phyloP scores from a whole-genome alignment of 2,329 filamentous ascomycete species.

The Fusarium musae region DNA sequence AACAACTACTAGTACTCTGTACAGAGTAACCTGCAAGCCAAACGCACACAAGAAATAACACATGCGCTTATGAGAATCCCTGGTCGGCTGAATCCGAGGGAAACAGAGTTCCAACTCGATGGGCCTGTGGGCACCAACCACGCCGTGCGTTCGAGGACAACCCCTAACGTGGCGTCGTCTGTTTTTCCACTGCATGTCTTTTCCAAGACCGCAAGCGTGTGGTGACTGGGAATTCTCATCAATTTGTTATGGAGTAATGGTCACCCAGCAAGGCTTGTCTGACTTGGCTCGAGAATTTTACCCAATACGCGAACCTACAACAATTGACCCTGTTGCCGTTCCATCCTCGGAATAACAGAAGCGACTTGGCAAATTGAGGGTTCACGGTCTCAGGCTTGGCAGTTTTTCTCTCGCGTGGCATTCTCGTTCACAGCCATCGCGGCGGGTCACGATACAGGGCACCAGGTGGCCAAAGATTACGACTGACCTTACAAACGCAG shows the following conservation, averaged over 20 bases:
- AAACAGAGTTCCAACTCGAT: conserved; percentile 24
- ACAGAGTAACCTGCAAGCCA: conserved; percentile 1
- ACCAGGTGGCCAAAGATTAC: background rate
- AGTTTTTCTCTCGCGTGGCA: background rate
- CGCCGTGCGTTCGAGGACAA: background rate
- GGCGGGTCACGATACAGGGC: background rate
- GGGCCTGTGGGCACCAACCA: conserved; percentile 31
- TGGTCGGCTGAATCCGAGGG: conserved; percentile 40
- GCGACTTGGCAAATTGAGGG: background rate
- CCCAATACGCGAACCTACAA: conserved; percentile 4
- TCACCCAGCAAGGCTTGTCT: conserved; percentile 19
- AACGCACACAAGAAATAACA: background rate
- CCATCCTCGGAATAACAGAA: background rate
- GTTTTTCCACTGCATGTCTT: conserved; percentile 27
- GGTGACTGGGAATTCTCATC: conserved; percentile 20
- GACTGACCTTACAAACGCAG: background rate
- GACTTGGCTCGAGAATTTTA: conserved; percentile 15
- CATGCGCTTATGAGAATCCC: conserved; percentile 17
- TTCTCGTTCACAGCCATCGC: background rate
- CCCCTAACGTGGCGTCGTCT: conserved; percentile 28
- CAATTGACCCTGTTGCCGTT: background rate
- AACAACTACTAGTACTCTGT: background rate
- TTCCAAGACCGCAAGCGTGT: conserved; percentile 9
- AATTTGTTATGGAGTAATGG: background rate
- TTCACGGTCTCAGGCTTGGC: background rate